Evolutionary conservation across 768 basidiomycete genomes (phyloP).

Genomic region (Lactarius sanguifluus): DNA sequence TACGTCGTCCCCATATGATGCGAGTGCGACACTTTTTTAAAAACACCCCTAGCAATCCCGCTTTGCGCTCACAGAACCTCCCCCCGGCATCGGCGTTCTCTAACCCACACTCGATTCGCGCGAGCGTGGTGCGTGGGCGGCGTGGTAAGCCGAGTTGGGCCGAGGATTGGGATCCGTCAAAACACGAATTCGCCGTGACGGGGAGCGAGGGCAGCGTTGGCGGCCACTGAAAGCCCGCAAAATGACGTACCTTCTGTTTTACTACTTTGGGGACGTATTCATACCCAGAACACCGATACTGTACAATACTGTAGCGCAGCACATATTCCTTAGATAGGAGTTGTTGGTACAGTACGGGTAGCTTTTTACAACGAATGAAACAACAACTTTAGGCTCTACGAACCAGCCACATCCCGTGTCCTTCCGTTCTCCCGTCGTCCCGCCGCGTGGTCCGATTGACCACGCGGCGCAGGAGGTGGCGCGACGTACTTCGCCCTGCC

Average conservation of each 20-base stretch:
- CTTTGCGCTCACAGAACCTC: slow-evolving; percentile 34
- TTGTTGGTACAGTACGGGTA: background rate
- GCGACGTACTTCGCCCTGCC: slow-evolving; percentile 18
- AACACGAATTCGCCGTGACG: slow-evolving; percentile 47
- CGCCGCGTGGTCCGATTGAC: background rate
- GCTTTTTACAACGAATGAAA: background rate
- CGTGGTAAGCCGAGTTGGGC: slow-evolving; percentile 40
- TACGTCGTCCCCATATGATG: slow-evolving; percentile 32
- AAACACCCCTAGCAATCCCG: slow-evolving; percentile 27
- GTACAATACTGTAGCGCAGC: background rate
- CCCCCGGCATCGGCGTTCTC: slow-evolving; percentile 35
- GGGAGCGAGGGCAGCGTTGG: slow-evolving; percentile 39
- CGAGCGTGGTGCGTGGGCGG: slow-evolving; percentile 28
- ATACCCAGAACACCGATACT: background rate
- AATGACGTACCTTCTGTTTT: background rate
- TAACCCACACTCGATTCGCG: slow-evolving; percentile 32
- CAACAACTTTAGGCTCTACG: background rate
- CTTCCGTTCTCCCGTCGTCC: background rate
- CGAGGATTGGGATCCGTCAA: slow-evolving; percentile 42
- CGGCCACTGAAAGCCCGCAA: background rate
- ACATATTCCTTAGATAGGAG: too few relatives aligned
- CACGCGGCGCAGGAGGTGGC: background rate
- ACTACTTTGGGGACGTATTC: background rate
- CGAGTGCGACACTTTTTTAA: background rate
- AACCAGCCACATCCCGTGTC: background rate